Base-by-base conservation (phyloP, 73 alveolate genomes). In the Stentor roeselii region DNA sequence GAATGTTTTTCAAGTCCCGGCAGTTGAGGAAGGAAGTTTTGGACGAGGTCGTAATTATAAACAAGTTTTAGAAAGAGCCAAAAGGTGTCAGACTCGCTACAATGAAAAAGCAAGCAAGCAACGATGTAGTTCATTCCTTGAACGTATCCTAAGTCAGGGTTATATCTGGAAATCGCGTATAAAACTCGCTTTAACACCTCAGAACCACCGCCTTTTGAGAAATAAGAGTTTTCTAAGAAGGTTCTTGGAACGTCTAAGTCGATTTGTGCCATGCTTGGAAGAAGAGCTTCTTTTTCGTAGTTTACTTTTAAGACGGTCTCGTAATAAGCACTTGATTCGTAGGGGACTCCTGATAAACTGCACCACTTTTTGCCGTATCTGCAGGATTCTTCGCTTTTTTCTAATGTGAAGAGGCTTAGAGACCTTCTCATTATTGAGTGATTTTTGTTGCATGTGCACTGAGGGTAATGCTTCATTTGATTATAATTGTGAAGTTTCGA, bases 41-140 rank as follows among this genome's bases (percentile, higher is more conserved):
- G 41, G 11, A 32, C 37, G 11, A 67, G 80, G 41, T 67, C 41
- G 37, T 21, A 67, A 67, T 67, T 40, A 32, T 67, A 21, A 21
- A 67, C 37, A 15, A 67, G 34, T 1, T 40, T 67, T 1, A 67
- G 27, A 30, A 67, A 32, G 1, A 67, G 41, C 37, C 80, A 67
- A 67, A 67, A 67, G 21, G 80, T 40, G 34, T 67, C 41, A 30
- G 37, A 21, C 34, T 67, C 80, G 21, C 27, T 21, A 2, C 41
- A 21, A 67, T 67, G 80, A 21, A 15, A 67, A 67, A 67, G 80
- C 80, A 67, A 2, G 11, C 41, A 21, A 21, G 80, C 80, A 30
- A 40, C 80, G n/a, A 67, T 67, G 11, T 21, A 67, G 2, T 67
- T 67, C 80, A 67, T 67, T 1, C 80, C 80, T 67, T 67, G 80